Base-by-base conservation (phyloP, 2,329 filamentous ascomycete genomes). In the Nothophaeocryptopus gaeumannii region DNA sequence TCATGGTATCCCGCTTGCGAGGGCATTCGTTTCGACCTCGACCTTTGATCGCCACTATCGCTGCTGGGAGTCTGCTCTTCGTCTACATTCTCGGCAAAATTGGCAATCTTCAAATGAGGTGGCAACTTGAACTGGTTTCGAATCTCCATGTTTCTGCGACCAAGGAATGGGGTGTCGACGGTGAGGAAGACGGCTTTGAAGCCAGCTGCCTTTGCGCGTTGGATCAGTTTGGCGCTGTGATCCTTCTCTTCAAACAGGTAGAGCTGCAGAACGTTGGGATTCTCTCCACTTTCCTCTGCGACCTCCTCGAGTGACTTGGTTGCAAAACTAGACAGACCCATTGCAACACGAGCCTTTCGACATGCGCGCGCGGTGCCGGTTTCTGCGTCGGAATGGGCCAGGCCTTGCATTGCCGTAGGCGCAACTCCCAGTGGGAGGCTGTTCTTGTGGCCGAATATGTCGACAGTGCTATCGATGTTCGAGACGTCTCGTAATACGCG, bases 121-220 rank as follows among this genome's bases (percentile, higher is more conserved):
- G 65, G 67, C 11, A 68, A 54, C 41, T 65, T 67, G 61, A 81
- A 82, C 37, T 75, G 70, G 51, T 82, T 81, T 8, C 78, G 71
- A 42, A 76, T 74, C 56, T 83, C 78, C 32, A 79, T 75, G 13
- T 80, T 68, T 1, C 80, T 70, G 10, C 74, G 70, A 0, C 79
- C 80, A 0, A 82, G 69, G 5, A 78, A 72, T 0, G 80, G 79
- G 0, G 74, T 74, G 50, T 83, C 80, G 2, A 82, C 78, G 0
- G 79, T 78, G 2, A 84, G 63, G 43, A 83, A 75, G 3, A 82
- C 65, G 0, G 79, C 79, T 54, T 79, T 79, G 64, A 76, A 81
- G 2, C 78, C 78, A 1, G 66, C 66, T 47, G 62, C 61, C 54
- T 67, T 68, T 11, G 67, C 67, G 10, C 66, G 58, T 33, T 58